phyloP scores from a whole-genome alignment of 805 yeast genomes.

The Isabelozyma heimii region DNA sequence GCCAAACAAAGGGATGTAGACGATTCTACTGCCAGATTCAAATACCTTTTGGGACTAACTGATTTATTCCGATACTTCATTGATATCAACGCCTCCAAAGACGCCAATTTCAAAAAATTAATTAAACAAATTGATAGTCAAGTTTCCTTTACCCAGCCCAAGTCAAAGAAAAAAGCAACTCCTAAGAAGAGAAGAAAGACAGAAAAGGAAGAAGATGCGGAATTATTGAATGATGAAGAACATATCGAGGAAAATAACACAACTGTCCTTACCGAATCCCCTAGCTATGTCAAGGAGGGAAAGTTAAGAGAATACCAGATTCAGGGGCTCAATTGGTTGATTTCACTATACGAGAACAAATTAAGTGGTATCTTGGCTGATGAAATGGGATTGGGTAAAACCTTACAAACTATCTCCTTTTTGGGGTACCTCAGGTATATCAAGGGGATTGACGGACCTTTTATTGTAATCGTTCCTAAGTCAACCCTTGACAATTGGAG shows the following conservation, averaged over 20 bases:
- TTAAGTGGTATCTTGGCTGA: constrained; percentile 94
- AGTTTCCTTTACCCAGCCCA: constrained; percentile 32
- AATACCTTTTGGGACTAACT: constrained; percentile 75
- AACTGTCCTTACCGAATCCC: constrained; percentile 82
- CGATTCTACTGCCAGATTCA: constrained; percentile 76
- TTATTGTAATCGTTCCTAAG: constrained; percentile 88
- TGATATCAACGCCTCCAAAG: constrained; percentile 76
- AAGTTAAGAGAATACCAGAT: constrained; percentile 84
- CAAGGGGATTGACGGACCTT: constrained; percentile 82
- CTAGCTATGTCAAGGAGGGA: constrained; percentile 70
- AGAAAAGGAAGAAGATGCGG: constrained; percentile 95
- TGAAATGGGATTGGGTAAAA: constrained; percentile 98
- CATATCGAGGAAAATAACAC: constrained; percentile 50
- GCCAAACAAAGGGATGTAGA: constrained; percentile 52
- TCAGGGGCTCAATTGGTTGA: constrained; percentile 94
- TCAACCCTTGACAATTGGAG: constrained; percentile 96
- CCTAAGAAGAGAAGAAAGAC: constrained; percentile 71
- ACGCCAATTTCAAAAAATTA: constrained; percentile 62
- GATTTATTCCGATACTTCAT: constrained; percentile 87
- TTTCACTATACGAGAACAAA: constrained; percentile 81
- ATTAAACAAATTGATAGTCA: constrained; percentile 56
- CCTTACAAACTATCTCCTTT: constrained; percentile 90
- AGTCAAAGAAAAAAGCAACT: constrained; percentile 11
- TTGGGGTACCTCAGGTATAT: constrained; percentile 82
- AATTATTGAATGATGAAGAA: constrained; percentile 79